Percentiles rank a stretch among this genome's conserved stretches.
Conservation (phyloP, 805 yeast genomes). For the Teunomyces panamensis region DNA sequence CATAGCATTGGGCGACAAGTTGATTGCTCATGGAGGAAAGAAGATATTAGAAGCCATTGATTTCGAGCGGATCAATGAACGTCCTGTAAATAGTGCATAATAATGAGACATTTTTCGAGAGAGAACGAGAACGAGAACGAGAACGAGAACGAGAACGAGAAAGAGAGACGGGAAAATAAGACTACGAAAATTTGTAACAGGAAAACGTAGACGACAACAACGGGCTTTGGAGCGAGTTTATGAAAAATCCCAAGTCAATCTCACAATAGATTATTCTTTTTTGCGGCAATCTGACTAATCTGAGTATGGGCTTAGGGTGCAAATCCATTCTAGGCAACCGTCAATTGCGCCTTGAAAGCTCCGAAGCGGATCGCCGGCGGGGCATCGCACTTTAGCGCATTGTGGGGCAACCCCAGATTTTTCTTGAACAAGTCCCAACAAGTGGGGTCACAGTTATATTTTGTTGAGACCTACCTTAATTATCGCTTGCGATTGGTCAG, state of each 20-base stretch:
- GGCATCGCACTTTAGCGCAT: conserved; percentile 1
- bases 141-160: neutral
- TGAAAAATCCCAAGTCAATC: no score
- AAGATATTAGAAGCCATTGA: conserved; percentile 77
- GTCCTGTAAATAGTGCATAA: conserved; percentile 17
- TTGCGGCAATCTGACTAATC: no score
- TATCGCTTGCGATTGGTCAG: neutral
- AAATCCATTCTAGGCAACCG: no score
- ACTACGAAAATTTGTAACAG: no score
- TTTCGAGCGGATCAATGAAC: conserved; percentile 55
- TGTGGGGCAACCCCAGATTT: conserved; percentile 3
- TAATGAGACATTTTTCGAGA: neutral
- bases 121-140: neutral
- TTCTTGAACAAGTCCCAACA: neutral
- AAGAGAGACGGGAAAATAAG: neutral
- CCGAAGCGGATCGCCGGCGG: neutral
- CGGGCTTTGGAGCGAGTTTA: no score
- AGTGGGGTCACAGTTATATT: neutral
- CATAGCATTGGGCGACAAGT: conserved; percentile 57
- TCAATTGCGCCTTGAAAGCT: no score
- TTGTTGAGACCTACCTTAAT: neutral
- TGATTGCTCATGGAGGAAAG: conserved; percentile 79
- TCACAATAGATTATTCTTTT: no score
- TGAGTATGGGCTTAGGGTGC: no score
- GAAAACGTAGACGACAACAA: no score